Conservation (phyloP, 2,329 filamentous ascomycete genomes). For the Calonectria henricotiae region DNA sequence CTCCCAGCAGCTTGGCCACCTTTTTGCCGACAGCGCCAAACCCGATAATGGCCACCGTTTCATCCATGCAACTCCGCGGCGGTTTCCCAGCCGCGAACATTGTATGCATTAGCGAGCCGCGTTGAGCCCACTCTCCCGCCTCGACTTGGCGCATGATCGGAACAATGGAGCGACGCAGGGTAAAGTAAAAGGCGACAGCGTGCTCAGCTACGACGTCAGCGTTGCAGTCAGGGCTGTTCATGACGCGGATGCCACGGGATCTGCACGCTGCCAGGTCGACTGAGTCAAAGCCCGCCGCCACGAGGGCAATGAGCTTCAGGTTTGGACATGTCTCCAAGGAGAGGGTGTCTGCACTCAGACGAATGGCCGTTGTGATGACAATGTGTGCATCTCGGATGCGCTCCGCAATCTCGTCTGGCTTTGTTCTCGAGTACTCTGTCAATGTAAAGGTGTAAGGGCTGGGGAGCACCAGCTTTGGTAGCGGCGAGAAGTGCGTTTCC, state of each 20-base stretch:
- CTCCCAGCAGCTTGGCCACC: slow-evolving; percentile 44
- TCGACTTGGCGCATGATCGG: slow-evolving; percentile 23
- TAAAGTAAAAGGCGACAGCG: slow-evolving; percentile 79
- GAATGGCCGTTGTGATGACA: slow-evolving; percentile 48
- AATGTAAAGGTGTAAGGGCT: slow-evolving; percentile 32
- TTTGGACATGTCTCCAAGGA: slow-evolving; percentile 17
- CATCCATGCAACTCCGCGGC: slow-evolving; percentile 52
- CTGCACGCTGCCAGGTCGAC: slow-evolving; percentile 72
- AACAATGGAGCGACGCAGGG: slow-evolving; percentile 52
- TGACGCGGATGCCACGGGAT: slow-evolving; percentile 77
- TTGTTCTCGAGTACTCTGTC: slow-evolving; percentile 23
- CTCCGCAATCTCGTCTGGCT: slow-evolving; percentile 20
- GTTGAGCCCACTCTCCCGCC: slow-evolving; percentile 24
- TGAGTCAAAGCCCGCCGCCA: slow-evolving; percentile 79
- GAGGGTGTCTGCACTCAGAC: slow-evolving; percentile 37
- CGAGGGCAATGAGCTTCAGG: slow-evolving; percentile 35
- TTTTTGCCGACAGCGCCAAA: slow-evolving; percentile 50
- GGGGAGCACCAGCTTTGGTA: slow-evolving; percentile 31
- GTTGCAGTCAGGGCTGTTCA: slow-evolving; percentile 82
- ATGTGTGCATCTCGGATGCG: slow-evolving; percentile 51
- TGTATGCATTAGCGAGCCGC: slow-evolving; percentile 23
- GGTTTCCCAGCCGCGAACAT: slow-evolving; percentile 40
- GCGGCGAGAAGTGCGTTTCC: slow-evolving; percentile 34
- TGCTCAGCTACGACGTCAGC: slow-evolving; percentile 83
- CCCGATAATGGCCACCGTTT: slow-evolving; percentile 52